Evolutionary conservation across 371 early-diverging fungal genomes (phyloP), one percentile per base, ranked within the genome.

Genomic region (Gilbertella persicaria): DNA sequence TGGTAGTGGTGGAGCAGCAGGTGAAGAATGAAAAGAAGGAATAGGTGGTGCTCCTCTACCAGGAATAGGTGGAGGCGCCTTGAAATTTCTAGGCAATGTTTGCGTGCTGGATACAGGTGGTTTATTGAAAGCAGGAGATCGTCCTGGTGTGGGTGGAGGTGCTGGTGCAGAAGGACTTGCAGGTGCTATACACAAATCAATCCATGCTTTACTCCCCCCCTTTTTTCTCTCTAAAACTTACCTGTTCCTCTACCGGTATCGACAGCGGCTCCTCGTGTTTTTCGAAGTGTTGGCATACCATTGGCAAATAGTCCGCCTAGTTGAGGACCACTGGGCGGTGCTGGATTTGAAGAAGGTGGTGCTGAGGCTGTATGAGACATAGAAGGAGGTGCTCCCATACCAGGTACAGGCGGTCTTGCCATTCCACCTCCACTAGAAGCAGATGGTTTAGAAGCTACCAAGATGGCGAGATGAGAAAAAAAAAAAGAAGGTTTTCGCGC

Each of bases 291-390:
- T 39, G 87, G 87, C 73, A 87, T 79, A 30, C 85, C 87, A 46
- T 76, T 75, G n/a, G 83, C 80, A 68, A 87, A 85, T 9, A 87
- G 58, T 9, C 84, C 85, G 24, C 82, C 87, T 13, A 87, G 66
- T 45, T 63, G 69, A 21, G 72, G 69, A 16, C 70, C 74, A 21
- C 53, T 39, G 3, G 55, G 45, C 1, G 66, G 64, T 25, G 60
- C 45, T 16, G 50, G 19, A 39, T 51, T 39, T 20, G 58, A 29
- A 3, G 12, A 21, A 10, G 58, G 51, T 20, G 73, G 56, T 29
- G 66, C 56, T 25, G 62, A 51, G 16, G 66, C 41, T 16, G 58
- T 52, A 36, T 55, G 53, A 17, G 46, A 26, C 39, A 51, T 39
- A 13, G 49, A 16, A 16, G 64, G 55, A 24, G 57, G 35, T 10